Base-by-base conservation (phyloP, 192 early-diverging fungal genomes). In the Linnemannia elongata region DNA sequence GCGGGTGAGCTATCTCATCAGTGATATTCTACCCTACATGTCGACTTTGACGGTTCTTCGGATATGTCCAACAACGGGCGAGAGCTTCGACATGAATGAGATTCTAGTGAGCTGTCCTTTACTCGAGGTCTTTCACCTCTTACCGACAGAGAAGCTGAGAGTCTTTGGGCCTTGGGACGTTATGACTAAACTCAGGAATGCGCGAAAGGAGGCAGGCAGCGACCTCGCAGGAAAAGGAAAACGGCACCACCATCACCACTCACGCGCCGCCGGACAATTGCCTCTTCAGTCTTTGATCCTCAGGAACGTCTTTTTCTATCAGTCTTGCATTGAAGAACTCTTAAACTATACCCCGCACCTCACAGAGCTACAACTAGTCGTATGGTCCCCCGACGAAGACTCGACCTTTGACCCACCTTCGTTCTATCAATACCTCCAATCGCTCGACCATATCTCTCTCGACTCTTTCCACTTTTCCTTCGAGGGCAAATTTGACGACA, bases 401-500 rank as follows among this genome's bases (percentile, higher is more conserved):
- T 66, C 60, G 1, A 33, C 30, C 12, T 66, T 66, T 66, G 60
- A 66, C 30, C 60, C 60, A 0, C 60, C 60, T 33, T 30, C n/a
- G 13, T 66, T 66, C 27, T 66, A 66, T 66, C n/a, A 33, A 10
- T 30, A 66, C 12, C 60, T 66, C 60, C 60, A 66, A 66, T 66
- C 60, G 9, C 60, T 66, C 60, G 60, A 66, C 12, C 60, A 66
- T 3, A 33, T 66, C 27, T 66, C 60, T 33, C 13, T 66, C 4
- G 60, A 66, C 27, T 66, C 60, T 66, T 66, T 66, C 30, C 60
- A 66, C 60, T 66, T 66, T 66, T 66, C 60, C 12, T 66, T 66
- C 30, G 60, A 66, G 24, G 60, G 60, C 30, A 66, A 66, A 30
- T 66, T 66, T 66, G 60, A 66, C 27, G 60, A 66, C 60, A 66